Evolutionary conservation across 495 filamentous ascomycete genomes (phyloP), one percentile per base, ranked within the genome.

Genomic region (Penicillium cosmopolitanum): DNA sequence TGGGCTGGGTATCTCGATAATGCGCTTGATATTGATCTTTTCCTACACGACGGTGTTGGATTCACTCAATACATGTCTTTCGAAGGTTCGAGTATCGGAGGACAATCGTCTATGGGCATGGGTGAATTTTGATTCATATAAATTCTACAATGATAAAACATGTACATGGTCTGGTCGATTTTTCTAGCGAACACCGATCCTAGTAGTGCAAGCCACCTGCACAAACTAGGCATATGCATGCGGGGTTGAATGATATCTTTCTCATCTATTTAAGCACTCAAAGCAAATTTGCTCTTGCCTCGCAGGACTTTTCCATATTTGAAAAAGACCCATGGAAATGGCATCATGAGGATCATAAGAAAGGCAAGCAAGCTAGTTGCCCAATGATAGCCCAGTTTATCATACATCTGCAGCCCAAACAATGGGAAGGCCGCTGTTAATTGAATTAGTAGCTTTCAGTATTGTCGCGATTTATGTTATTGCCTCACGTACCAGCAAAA

Each of bases 401-500:
- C 58, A 58, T 88, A 90, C 78, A 89, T 80, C 63, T 84, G 82
- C 2, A 77, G 71, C 6, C 82, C 81, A 67, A 88, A 88, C 15
- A 87, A 65, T 7, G 85, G 78, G 64, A 84, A 85, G 81, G 65
- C 85, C 84, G 19, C 84, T 61, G 53, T 82, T 53, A n/a, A 61
- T 35, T 23, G 54, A 33, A 48, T 34, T n/a, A 50, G 48, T 34
- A 55, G 43, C 10, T 19, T 48, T n/a, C 15, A 3, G 12, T 48
- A 28, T n/a, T 15, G 1, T 31, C 16, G 11, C 1, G 10, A 18
- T 31, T 31, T 34, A 51, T 54, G 40, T 10, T 13, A 13, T 18
- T 33, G 28, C 18, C 23, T 28, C 43, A 89, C 68, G 79, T 84
- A 76, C 88, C 92, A 46, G 87, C 91, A 75, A 96, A 96, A 51